Evolutionary conservation across 2,329 filamentous ascomycete species (phyloP).

Genomic region (Leptographium flavum): DNA sequence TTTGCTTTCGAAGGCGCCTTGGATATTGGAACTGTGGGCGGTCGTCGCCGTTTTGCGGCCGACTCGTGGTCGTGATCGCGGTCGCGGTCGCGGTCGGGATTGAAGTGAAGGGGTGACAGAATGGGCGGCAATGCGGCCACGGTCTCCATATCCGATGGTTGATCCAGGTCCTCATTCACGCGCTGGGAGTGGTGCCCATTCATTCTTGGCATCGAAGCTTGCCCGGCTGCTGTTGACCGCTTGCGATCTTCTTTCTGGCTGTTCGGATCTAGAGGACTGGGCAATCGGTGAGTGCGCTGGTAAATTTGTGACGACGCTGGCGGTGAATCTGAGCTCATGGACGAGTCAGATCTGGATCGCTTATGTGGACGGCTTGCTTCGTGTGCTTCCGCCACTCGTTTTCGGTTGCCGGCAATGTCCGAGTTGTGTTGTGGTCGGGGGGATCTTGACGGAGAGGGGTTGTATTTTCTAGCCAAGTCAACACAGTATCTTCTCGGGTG

Average conservation of each 20-base stretch:
- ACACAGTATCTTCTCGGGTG: conserved; percentile 6
- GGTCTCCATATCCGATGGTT: background rate
- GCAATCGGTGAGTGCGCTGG: conserved; percentile 7
- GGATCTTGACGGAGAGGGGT: conserved; percentile 16
- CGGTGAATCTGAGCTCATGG: conserved; percentile 10
- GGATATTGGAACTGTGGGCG: conserved; percentile 13
- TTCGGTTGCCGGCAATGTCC: conserved; percentile 27
- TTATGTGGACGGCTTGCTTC: conserved; percentile 31
- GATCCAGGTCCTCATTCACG: background rate
- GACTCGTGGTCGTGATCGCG: conserved; percentile 3
- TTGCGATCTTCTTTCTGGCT: conserved; percentile 6
- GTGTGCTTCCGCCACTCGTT: conserved; percentile 29
- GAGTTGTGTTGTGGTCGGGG: conserved; percentile 18
- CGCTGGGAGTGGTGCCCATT: background rate
- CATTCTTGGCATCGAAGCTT: background rate
- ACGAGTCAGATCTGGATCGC: conserved; percentile 26
- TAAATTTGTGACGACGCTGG: conserved; percentile 1
- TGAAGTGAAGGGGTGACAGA: conserved; percentile 2
- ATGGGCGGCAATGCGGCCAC: background rate
- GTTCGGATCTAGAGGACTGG: conserved; percentile 9
- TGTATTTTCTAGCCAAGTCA: conserved; percentile 14
- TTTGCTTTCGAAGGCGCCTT: conserved; percentile 2
- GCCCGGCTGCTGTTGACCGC: background rate
- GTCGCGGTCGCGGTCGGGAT: background rate
- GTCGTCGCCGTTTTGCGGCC: conserved; percentile 2